Base-by-base conservation (phyloP, 352 stramenopile species). In the Halophytophthora polymorphica region DNA sequence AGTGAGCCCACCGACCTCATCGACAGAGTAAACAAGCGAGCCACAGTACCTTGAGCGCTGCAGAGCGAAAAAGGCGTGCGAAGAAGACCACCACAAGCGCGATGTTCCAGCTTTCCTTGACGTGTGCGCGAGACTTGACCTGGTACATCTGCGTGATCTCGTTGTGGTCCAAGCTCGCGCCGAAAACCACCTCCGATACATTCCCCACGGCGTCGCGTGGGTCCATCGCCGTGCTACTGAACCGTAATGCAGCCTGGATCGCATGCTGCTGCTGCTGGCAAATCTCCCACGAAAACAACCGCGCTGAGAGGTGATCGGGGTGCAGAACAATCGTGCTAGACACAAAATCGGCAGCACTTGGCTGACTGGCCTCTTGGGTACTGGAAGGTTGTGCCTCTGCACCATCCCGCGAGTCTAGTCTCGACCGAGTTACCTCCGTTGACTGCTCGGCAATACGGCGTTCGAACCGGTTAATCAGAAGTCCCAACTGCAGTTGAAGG, bases 51-150 rank as follows among this genome's bases (percentile, higher is more conserved):
- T 59, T 45, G 8, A 77, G 53, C 11, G 64, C 50, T 6, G 61
- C 53, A 15, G 57, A 54, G 22, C 68, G 60, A 44, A 77, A 77
- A 3, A 77, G 18, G 2, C 64, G 53, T 13, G 61, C 55, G 31
- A 77, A 77, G 33, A 72, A 77, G 11, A 77, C 22, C 17, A 69
- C 61, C 10, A 69, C 62, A n/a, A 69, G 37, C n/a, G 51, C 64
- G 29, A 72, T 36, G 29, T 53, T 56, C 68, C 68, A 77, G 19
- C 64, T 60, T 4, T 77, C 59, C 1, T 68, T 53, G 8, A 71
- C 49, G 14, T 64, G 41, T 3, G 50, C 50, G 10, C 56, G 71
- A 2, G 56, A 57, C 15, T 65, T 50, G 0, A 56, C 19, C 10
- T 60, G 2, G 19, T 69, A 77, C 5, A 77, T 57, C 5, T 61